Evolutionary conservation across 73 alveolate genomes (phyloP).

Genomic region (Durusdinium trenchii): DNA sequence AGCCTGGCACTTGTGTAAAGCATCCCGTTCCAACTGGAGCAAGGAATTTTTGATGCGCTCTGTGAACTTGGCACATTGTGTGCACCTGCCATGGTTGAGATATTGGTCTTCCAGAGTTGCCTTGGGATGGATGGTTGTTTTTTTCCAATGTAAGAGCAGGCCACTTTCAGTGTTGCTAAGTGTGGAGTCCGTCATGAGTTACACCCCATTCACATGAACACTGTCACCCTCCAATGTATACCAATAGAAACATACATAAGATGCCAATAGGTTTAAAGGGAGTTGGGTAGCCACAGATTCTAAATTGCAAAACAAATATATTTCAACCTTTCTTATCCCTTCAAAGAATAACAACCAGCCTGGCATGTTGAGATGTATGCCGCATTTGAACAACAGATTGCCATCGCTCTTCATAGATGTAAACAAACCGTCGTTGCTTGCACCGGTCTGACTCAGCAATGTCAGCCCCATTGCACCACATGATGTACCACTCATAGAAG

Average conservation of each 20-base stretch:
- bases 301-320: neutral
- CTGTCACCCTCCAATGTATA: neutral
- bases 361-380: constrained; percentile 21
- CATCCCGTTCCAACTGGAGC: neutral
- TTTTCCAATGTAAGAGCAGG: neutral
- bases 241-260: too few relatives aligned
- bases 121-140: neutral
- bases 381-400: neutral
- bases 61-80: neutral
- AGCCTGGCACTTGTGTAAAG: neutral
- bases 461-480: constrained; percentile 12
- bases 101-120: neutral
- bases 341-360: neutral
- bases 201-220: too few relatives aligned
- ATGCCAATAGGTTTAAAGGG: too few relatives aligned
- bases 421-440: neutral
- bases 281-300: neutral
- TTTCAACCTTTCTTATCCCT: neutral
- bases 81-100: neutral
- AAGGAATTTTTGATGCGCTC: neutral
- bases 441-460: neutral
- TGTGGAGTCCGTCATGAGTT: neutral
- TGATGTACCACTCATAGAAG: neutral
- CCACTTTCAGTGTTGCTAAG: neutral
- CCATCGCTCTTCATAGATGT: neutral